Percentiles rank a stretch among this genome's conserved stretches.
Conservation (phyloP, 768 basidiomycete species). For the Amanita brunnescens region DNA sequence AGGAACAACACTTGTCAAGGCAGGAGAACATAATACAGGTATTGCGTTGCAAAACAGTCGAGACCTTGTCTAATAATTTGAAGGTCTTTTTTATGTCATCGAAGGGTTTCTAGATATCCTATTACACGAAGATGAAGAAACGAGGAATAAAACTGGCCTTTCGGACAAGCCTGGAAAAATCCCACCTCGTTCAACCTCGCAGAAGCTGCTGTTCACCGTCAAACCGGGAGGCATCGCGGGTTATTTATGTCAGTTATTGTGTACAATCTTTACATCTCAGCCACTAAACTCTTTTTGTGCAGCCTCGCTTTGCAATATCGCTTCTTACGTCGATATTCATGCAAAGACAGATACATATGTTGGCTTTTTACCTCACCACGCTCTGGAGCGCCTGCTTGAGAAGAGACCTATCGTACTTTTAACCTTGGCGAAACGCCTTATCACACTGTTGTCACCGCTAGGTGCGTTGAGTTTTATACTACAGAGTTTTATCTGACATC, state of each 20-base stretch:
- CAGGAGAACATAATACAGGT: conserved; percentile 88
- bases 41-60: conserved; percentile 4
- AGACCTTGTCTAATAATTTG: conserved; percentile 6
- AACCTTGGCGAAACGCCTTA: conserved; percentile 92
- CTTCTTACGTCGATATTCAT: conserved; percentile 93
- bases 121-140: conserved; percentile 43
- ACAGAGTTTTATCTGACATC: neutral
- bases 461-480: conserved; percentile 36
- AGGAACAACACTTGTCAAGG: conserved; percentile 77
- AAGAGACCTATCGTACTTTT: conserved; percentile 92
- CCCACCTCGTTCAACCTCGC: conserved; percentile 22
- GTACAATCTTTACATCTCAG: neutral
- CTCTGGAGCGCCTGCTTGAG: conserved; percentile 85
- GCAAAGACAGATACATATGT: conserved; percentile 99
- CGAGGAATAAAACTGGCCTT: conserved; percentile 8
- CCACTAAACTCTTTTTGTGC: conserved; percentile 2
- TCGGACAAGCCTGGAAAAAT: conserved; percentile 16
- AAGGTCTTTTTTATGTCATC: conserved; percentile 88
- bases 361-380: conserved; percentile 83
- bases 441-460: conserved; percentile 88
- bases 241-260: conserved; percentile 59
- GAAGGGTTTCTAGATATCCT: conserved; percentile 94
- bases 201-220: conserved; percentile 84
- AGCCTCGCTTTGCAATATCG: conserved; percentile 87
- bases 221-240: conserved; percentile 98